A percentile compares a stretch with the other conserved stretches of the same genome.
These are phyloP conservation scores for Penicillium sp. DNA, from an alignment of 2,329 filamentous ascomycete species.

Conservation along the genomic window DNA sequence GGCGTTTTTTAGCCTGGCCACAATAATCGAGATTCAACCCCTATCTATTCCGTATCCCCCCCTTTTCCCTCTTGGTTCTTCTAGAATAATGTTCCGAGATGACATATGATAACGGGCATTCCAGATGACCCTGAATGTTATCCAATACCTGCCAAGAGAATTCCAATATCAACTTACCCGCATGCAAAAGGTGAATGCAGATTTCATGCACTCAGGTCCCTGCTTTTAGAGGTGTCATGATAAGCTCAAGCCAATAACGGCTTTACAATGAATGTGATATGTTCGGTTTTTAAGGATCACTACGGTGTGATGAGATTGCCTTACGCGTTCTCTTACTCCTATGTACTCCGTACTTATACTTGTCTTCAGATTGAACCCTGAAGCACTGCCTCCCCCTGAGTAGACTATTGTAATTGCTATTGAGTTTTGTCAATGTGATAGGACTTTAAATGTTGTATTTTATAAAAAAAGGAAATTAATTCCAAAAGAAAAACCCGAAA, in stretches of 20 bases:
- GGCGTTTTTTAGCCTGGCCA: constrained; percentile 21
- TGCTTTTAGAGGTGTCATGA: constrained; percentile 12
- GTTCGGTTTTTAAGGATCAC: constrained; percentile 18
- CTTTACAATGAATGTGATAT: constrained; percentile 16
- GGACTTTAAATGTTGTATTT: not conserved
- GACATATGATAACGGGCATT: constrained; percentile 21
- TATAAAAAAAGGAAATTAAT: not conserved
- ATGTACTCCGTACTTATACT: no score
- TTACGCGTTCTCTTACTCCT: constrained; percentile 6
- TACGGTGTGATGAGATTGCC: constrained; percentile 2
- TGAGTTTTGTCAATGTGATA: not conserved
- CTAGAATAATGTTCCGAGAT: constrained; percentile 12
- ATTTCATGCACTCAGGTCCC: constrained; percentile 1
- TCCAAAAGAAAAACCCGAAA: not conserved
- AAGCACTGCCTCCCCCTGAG: constrained; percentile 5
- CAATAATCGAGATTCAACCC: constrained; percentile 10
- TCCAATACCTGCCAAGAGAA: constrained; percentile 6
- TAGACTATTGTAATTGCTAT: not conserved
- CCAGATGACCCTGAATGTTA: constrained; percentile 12
- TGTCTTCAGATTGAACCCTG: not conserved
- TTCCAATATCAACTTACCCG: constrained; percentile 11
- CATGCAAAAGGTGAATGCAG: constrained; percentile 10
- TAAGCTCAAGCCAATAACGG: constrained; percentile 19
- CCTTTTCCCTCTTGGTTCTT: not conserved
- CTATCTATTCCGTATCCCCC: constrained; percentile 6